Conservation (phyloP, 2,329 filamentous ascomycete species). For the Venturiaceae sp. region DNA sequence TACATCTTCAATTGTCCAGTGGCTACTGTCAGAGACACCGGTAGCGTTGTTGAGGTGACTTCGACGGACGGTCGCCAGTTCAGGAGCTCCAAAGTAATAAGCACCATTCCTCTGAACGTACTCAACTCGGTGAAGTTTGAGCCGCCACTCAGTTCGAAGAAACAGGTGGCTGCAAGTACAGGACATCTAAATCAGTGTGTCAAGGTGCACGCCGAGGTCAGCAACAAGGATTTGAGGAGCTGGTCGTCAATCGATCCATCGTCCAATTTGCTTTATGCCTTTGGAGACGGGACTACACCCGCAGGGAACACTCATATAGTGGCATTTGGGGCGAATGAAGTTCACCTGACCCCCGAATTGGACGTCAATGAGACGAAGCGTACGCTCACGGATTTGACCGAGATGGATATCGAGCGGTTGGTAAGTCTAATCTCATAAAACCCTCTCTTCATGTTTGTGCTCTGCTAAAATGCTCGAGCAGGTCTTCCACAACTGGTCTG, state of each 20-base stretch:
- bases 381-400: constrained; percentile 22
- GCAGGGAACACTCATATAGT: constrained; percentile 36
- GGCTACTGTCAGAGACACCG: too few relatives aligned
- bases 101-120: too few relatives aligned
- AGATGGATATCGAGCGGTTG: constrained; percentile 13
- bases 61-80: too few relatives aligned
- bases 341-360: constrained; percentile 33
- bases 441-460: background rate
- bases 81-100: too few relatives aligned
- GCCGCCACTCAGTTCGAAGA: too few relatives aligned
- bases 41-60: too few relatives aligned
- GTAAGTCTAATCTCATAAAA: constrained; percentile 11
- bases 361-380: constrained; percentile 24
- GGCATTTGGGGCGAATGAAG: constrained; percentile 32
- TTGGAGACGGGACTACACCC: constrained; percentile 31
- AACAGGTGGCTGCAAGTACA: too few relatives aligned
- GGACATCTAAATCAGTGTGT: too few relatives aligned
- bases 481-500: constrained; percentile 40
- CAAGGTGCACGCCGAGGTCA: too few relatives aligned
- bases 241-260: background rate
- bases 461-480: background rate
- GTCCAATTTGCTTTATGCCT: constrained; percentile 17
- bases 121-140: too few relatives aligned
- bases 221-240: background rate
- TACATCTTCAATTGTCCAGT: too few relatives aligned